phyloP scores from a whole-genome alignment of 352 stramenopile genomes.

The Phytophthora sp. region DNA sequence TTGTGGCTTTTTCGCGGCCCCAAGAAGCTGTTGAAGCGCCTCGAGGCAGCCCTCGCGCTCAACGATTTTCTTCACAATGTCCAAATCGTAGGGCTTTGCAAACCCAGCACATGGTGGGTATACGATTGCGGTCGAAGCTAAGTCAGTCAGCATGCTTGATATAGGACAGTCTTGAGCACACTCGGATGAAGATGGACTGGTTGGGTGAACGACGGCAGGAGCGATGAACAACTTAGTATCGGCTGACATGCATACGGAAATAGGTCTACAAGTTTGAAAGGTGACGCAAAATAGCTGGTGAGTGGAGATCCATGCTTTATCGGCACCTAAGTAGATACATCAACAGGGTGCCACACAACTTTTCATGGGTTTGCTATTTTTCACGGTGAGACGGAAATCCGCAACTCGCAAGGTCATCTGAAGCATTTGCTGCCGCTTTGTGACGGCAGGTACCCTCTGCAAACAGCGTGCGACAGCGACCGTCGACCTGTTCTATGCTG shows the following conservation, averaged over 20 bases:
- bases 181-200: background rate
- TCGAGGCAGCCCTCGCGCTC: conserved; percentile 85
- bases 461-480: too few relatives aligned
- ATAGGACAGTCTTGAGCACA: too few relatives aligned
- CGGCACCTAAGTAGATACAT: background rate
- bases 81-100: conserved; percentile 55
- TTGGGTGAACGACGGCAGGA: too few relatives aligned
- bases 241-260: conserved; percentile 11
- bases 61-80: conserved; percentile 78
- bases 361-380: conserved; percentile 28
- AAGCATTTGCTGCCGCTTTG: background rate
- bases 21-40: conserved; percentile 67
- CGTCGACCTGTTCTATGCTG: conserved; percentile 9
- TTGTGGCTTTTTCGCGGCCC: conserved; percentile 18
- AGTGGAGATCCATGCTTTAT: background rate
- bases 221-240: too few relatives aligned
- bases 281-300: conserved; percentile 5
- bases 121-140: conserved; percentile 24
- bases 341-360: background rate
- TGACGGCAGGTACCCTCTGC: conserved; percentile 1
- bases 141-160: background rate
- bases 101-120: conserved; percentile 41
- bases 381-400: conserved; percentile 1
- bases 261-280: conserved; percentile 6
- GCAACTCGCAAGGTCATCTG: background rate